Base-by-base conservation (phyloP, 495 filamentous ascomycete species). In the Neurospora tetraspora region DNA sequence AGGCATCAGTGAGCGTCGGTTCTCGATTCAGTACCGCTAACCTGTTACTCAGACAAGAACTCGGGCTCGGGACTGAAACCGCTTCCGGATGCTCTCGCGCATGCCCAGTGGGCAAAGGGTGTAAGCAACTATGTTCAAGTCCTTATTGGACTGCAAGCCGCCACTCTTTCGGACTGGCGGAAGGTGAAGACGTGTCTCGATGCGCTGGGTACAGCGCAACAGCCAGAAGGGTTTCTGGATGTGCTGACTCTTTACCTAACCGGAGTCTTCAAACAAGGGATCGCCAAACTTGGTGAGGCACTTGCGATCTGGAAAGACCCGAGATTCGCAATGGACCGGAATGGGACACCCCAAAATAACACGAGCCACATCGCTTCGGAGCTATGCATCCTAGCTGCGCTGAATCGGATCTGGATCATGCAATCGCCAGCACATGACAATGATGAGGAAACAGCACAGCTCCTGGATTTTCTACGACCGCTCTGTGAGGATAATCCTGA, bases 361-460 rank as follows among this genome's bases (percentile, higher is more conserved):
- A 71, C 71, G n/a, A 82, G 87, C 70, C 86, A 90, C 42, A 83
- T 89, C n/a, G 86, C 87, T 68, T 85, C 88, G 4, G 93, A 97
- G 74, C 83, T 96, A 23, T 84, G 89, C 10, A 87, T 97, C 69
- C 87, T 98, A 12, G 91, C 93, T 5, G 83, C 89, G 5, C 87
- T 99, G 72, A 98, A 97, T 80, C 86, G 87, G 31, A 81, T 97
- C 36, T 90, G 94, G 79, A 96, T 98, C 71, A 83, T 97, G 74
- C 92, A 94, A 65, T 83, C 90, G 43, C 87, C 87, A 9, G 73
- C 79, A 0, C 87, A 90, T 36, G 82, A 83, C 45, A 79, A 87
- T 72, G 82, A 83, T 7, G 82, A 78, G 37, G 79, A 69, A 72
- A 89, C 70, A 82, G 88, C 82, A 5, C 79, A 83, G 7, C 78